A percentile compares a stretch with the other conserved stretches of the same genome.
These are phyloP conservation scores for Penicillium sp. DNA, from an alignment of 2,329 filamentous ascomycete species.

Conservation along the genomic window DNA sequence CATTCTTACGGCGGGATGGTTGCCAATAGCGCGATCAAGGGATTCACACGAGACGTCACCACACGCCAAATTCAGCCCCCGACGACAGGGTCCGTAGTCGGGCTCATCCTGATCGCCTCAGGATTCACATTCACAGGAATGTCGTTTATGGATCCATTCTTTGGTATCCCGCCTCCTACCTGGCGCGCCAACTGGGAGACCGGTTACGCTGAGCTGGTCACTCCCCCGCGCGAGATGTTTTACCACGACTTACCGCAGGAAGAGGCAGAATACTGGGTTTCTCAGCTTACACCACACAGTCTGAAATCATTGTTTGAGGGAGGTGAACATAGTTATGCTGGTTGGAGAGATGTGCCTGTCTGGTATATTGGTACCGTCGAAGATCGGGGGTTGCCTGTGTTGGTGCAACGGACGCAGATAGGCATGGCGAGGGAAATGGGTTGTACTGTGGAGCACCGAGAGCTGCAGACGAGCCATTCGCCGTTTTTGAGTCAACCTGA, in stretches of 20 bases:
- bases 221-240: slow-evolving; percentile 44
- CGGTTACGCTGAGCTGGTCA: slow-evolving; percentile 44
- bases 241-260: slow-evolving; percentile 52
- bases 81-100: slow-evolving; percentile 44
- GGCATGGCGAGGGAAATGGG: slow-evolving; percentile 43
- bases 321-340: slow-evolving; percentile 45
- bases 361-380: slow-evolving; percentile 50
- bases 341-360: slow-evolving; percentile 50
- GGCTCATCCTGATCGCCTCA: slow-evolving; percentile 47
- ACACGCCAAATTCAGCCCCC: slow-evolving; percentile 1
- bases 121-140: slow-evolving; percentile 43
- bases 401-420: slow-evolving; percentile 41
- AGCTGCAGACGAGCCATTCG: slow-evolving; percentile 50
- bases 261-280: slow-evolving; percentile 47
- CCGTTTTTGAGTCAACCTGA: slow-evolving; percentile 51
- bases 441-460: slow-evolving; percentile 37
- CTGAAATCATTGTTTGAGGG: slow-evolving; percentile 49
- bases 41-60: slow-evolving; percentile 31
- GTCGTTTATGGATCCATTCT: slow-evolving; percentile 44
- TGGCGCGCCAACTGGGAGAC: slow-evolving; percentile 44
- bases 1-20: slow-evolving; percentile 54
- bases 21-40: slow-evolving; percentile 49
- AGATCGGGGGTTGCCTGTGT: slow-evolving; percentile 43
- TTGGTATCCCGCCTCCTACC: slow-evolving; percentile 44
- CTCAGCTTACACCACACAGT: slow-evolving; percentile 43